These are phyloP conservation scores for Zygosaccharomyces bailii DNA, from an alignment of 805 yeast genomes.

Conservation along the genomic window DNA sequence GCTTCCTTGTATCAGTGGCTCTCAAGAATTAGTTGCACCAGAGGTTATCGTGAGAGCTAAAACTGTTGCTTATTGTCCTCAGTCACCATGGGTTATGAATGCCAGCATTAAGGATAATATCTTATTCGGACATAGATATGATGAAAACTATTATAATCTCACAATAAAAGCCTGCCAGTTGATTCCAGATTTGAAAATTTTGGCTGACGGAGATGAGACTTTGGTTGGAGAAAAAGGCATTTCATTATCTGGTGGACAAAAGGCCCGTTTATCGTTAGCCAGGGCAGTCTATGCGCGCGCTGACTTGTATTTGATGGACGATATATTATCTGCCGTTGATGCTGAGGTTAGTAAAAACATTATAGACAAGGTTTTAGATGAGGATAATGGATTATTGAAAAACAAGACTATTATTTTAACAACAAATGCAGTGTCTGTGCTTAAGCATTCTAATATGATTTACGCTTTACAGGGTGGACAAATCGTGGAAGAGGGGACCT, in stretches of 20 bases:
- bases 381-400: slow-evolving; percentile 43
- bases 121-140: slow-evolving; percentile 47
- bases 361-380: slow-evolving; percentile 46
- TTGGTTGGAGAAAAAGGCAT: slow-evolving; percentile 61
- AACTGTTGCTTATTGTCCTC: slow-evolving; percentile 58
- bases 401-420: slow-evolving; percentile 54
- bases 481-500: slow-evolving; percentile 58
- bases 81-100: slow-evolving; percentile 54
- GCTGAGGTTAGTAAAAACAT: slow-evolving; percentile 62
- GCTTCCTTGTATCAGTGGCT: slow-evolving; percentile 38
- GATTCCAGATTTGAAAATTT: slow-evolving; percentile 43
- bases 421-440: slow-evolving; percentile 55
- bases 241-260: slow-evolving; percentile 60
- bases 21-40: slow-evolving; percentile 26
- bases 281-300: slow-evolving; percentile 64
- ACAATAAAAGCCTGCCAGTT: slow-evolving; percentile 51
- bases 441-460: slow-evolving; percentile 57
- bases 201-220: slow-evolving; percentile 53
- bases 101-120: slow-evolving; percentile 50
- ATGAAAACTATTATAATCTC: slow-evolving; percentile 40
- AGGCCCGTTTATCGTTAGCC: slow-evolving; percentile 61
- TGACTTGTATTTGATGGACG: slow-evolving; percentile 60
- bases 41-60: slow-evolving; percentile 29
- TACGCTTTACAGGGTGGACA: slow-evolving; percentile 52
- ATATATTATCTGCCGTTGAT: slow-evolving; percentile 68